A percentile compares a stretch with the other conserved stretches of the same genome.
Conservation (phyloP, 192 early-diverging fungal genomes). For the Funneliformis geosporum region DNA sequence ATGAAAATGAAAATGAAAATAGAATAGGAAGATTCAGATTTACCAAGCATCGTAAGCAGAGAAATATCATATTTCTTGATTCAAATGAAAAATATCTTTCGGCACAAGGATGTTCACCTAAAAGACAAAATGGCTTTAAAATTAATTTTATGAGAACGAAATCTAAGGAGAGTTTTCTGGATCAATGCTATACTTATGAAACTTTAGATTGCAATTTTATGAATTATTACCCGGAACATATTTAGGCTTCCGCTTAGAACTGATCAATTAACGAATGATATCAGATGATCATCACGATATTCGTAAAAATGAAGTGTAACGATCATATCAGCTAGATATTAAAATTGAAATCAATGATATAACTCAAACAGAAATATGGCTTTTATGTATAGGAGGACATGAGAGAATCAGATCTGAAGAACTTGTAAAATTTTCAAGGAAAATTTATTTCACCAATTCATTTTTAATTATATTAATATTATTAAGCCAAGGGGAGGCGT, state of each 20-base stretch:
- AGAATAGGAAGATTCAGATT: slow-evolving; percentile 9
- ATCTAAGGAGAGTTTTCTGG: background rate
- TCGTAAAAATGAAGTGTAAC: background rate
- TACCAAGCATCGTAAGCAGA: slow-evolving; percentile 34
- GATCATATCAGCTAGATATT: background rate
- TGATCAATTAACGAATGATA: background rate
- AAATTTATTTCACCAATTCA: too few species aligned
- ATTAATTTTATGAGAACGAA: background rate
- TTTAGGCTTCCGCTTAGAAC: background rate
- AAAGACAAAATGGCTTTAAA: background rate
- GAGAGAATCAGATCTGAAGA: too few species aligned
- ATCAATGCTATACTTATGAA: slow-evolving; percentile 22
- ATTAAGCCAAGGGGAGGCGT: background rate
- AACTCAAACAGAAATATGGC: background rate
- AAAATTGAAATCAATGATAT: background rate
- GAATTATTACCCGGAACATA: background rate
- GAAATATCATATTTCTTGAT: slow-evolving; percentile 30
- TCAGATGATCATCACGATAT: background rate
- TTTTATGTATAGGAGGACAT: too few species aligned
- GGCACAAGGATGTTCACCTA: background rate
- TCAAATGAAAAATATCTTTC: slow-evolving; percentile 19
- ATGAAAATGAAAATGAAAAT: background rate
- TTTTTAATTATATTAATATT: background rate
- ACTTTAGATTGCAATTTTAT: slow-evolving; percentile 20
- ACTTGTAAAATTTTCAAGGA: too few species aligned